Evolutionary conservation across 495 filamentous ascomycete genomes (phyloP).

Genomic region (Pyrenula massariospora): DNA sequence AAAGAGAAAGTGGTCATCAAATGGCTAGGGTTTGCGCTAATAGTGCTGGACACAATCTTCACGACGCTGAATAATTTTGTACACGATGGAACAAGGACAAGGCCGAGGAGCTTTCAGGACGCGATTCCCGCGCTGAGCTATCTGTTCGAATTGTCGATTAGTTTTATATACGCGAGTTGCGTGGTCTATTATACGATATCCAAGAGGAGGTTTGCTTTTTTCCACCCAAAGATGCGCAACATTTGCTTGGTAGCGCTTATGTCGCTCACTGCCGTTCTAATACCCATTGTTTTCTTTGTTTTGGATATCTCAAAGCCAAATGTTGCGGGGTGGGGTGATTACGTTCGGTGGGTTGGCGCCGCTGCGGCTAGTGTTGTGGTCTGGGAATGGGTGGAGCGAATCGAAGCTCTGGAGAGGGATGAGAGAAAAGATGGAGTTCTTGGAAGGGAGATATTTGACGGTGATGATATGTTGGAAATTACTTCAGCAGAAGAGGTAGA

Average conservation of each 20-base stretch:
- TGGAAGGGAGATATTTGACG: constrained; percentile 89
- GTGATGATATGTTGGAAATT: constrained; percentile 86
- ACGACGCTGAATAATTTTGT: constrained; percentile 80
- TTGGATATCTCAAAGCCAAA: constrained; percentile 80
- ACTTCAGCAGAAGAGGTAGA: constrained; percentile 48
- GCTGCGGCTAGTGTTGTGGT: constrained; percentile 93
- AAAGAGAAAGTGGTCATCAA: constrained; percentile 98
- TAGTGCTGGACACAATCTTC: constrained; percentile 81
- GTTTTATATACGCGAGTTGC: constrained; percentile 86
- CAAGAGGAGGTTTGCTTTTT: constrained; percentile 88
- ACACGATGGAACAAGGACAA: constrained; percentile 39
- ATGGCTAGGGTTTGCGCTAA: constrained; percentile 91
- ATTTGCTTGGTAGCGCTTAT: constrained; percentile 76
- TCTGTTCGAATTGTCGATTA: constrained; percentile 80
- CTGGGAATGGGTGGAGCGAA: constrained; percentile 99
- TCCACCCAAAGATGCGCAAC: constrained; percentile 84
- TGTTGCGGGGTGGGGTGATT: constrained; percentile 92
- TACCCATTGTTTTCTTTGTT: constrained; percentile 92
- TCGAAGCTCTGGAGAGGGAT: constrained; percentile 89
- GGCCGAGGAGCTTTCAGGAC: constrained; percentile 65
- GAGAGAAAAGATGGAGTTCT: constrained; percentile 94
- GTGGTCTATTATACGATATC: constrained; percentile 90
- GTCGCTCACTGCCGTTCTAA: constrained; percentile 67
- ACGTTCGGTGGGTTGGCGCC: constrained; percentile 94
- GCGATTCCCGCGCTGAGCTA: constrained; percentile 90